A percentile compares a stretch with the other conserved stretches of the same genome.
These are phyloP conservation scores for Xylaria sp. DNA, from an alignment of 495 filamentous ascomycete genomes.

Conservation along the genomic window DNA sequence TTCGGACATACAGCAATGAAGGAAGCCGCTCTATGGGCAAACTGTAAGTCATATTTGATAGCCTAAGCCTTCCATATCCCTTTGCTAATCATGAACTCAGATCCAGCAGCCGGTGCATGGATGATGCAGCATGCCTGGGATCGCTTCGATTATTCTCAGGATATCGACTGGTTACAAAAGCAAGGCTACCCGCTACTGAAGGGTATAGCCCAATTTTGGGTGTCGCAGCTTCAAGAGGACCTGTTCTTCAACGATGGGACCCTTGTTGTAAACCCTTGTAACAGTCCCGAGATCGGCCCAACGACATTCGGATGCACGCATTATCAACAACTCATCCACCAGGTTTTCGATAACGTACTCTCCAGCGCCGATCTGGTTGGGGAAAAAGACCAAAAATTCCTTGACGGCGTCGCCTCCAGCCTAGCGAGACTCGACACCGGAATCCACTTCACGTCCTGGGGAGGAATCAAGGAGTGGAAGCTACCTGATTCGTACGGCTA, in stretches of 20 bases:
- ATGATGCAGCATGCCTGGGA: constrained; percentile 61
- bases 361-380: constrained; percentile 32
- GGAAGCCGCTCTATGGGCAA: constrained; percentile 44
- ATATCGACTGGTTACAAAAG: constrained; percentile 47
- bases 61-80: background rate
- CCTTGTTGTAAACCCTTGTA: constrained; percentile 59
- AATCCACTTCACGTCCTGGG: constrained; percentile 55
- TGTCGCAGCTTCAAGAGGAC: constrained; percentile 53
- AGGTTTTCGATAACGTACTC: constrained; percentile 48
- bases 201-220: constrained; percentile 56
- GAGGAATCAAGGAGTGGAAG: constrained; percentile 59
- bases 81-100: constrained; percentile 36
- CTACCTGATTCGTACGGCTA: constrained; percentile 40
- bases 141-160: constrained; percentile 54
- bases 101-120: constrained; percentile 54
- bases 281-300: constrained; percentile 59
- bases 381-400: constrained; percentile 40
- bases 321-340: constrained; percentile 56
- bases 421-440: constrained; percentile 52
- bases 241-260: constrained; percentile 56
- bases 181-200: constrained; percentile 58
- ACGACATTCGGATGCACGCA: constrained; percentile 60
- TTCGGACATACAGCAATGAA: constrained; percentile 60
- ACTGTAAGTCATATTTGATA: constrained; percentile 14
- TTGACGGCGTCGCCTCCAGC: constrained; percentile 35